These are phyloP conservation scores for Neophaeococcomyces mojaviensis DNA, from an alignment of 2,329 filamentous ascomycete genomes.

Conservation along the genomic window DNA sequence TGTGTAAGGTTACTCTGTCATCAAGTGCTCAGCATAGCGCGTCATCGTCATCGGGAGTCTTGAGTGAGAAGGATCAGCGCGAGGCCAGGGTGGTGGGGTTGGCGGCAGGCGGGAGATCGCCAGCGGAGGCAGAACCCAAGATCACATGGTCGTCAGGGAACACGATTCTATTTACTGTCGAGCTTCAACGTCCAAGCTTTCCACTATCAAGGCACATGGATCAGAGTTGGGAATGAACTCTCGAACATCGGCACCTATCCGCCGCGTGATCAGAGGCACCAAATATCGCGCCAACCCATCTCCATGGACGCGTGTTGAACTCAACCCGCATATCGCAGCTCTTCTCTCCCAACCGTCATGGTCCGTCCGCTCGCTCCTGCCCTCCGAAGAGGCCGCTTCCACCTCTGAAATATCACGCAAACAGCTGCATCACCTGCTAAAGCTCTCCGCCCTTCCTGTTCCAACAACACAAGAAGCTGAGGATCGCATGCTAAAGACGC, in stretches of 20 bases:
- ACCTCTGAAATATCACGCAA: conserved; percentile 50
- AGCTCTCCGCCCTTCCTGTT: conserved; percentile 76
- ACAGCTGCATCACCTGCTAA: conserved; percentile 75
- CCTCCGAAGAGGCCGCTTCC: conserved; percentile 24
- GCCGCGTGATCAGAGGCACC: conserved; percentile 5
- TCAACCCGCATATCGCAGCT: conserved; percentile 20
- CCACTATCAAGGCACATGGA: not conserved
- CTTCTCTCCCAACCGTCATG: conserved; percentile 67
- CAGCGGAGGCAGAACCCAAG: not conserved
- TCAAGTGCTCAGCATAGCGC: too few species aligned
- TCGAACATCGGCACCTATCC: not conserved
- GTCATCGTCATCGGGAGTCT: not conserved
- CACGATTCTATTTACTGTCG: too few species aligned
- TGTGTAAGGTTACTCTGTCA: not conserved
- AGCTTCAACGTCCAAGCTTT: too few species aligned
- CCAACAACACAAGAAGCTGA: conserved; percentile 57
- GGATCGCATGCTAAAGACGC: conserved; percentile 60
- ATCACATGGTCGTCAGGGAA: too few species aligned
- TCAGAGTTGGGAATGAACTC: not conserved
- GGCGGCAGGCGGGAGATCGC: not conserved
- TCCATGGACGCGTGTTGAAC: not conserved
- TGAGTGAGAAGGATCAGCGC: not conserved
- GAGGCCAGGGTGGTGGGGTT: not conserved
- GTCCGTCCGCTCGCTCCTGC: conserved; percentile 72
- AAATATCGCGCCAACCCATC: not conserved